These are phyloP conservation scores for Trichocladium uniseriatum DNA, from an alignment of 495 filamentous ascomycete species.

Conservation along the genomic window DNA sequence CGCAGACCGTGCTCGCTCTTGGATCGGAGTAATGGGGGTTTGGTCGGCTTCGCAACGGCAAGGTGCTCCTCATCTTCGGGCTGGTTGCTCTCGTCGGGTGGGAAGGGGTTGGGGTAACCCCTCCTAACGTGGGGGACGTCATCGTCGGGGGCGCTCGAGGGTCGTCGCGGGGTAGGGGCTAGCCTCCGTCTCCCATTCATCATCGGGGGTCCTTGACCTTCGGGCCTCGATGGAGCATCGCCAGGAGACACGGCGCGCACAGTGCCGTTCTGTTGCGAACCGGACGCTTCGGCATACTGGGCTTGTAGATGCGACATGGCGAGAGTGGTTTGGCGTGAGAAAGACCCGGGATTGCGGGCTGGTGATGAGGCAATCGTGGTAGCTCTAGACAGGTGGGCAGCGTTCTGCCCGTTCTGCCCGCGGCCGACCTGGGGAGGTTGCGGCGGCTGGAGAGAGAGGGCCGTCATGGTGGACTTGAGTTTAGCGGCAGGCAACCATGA, in stretches of 20 bases:
- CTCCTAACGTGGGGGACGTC: no score
- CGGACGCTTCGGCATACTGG: constrained; percentile 17
- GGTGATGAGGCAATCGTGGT: constrained; percentile 11
- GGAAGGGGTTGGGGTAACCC: no score
- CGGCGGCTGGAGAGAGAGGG: constrained; percentile 19
- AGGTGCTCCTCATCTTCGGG: constrained; percentile 21
- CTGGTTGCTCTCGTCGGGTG: constrained; percentile 10
- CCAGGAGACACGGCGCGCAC: not conserved
- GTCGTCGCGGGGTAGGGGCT: constrained; percentile 15
- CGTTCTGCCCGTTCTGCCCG: constrained; percentile 13
- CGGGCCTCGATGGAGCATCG: not conserved
- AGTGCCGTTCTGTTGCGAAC: constrained; percentile 6
- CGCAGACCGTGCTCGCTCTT: constrained; percentile 61
- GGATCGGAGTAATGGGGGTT: constrained; percentile 54
- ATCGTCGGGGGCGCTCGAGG: constrained; percentile 27
- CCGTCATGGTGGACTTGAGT: constrained; percentile 23
- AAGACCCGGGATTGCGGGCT: constrained; percentile 9
- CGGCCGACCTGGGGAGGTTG: constrained; percentile 11
- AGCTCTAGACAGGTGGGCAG: constrained; percentile 8
- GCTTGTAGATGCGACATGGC: constrained; percentile 19
- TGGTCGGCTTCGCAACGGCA: constrained; percentile 30
- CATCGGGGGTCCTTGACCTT: no score
- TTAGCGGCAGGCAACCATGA: constrained; percentile 11
- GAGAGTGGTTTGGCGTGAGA: constrained; percentile 11
- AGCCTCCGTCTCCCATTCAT: constrained; percentile 9